Evolutionary conservation across 352 stramenopile species (phyloP).

Genomic region (Pythium rhizo-oryzae): DNA sequence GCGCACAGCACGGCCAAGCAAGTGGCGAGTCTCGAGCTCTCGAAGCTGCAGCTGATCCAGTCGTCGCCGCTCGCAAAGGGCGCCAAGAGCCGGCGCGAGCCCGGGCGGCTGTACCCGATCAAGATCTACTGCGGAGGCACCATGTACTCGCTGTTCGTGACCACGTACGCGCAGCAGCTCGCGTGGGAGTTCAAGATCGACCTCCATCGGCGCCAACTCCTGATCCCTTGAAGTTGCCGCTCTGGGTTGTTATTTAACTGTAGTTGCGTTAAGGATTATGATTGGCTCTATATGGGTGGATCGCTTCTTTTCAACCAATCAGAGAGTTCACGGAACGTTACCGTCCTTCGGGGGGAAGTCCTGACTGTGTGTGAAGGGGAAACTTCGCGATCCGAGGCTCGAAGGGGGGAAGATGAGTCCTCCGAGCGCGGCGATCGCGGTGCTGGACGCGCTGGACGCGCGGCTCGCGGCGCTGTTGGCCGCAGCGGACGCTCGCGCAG

Average conservation of each 20-base stretch:
- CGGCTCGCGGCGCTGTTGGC: conserved; percentile 26
- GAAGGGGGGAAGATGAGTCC: conserved; percentile 18
- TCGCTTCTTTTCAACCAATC: conserved; percentile 41
- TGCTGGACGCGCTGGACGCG: conserved; percentile 17
- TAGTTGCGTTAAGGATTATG: conserved; percentile 3
- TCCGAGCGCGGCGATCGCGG: conserved; percentile 18
- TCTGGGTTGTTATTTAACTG: conserved; percentile 30
- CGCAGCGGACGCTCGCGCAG: not conserved
- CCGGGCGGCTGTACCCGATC: conserved; percentile 59
- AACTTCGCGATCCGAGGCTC: conserved; percentile 23
- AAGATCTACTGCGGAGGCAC: conserved; percentile 73
- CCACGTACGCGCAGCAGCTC: conserved; percentile 76
- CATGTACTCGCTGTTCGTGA: conserved; percentile 79
- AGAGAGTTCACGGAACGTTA: conserved; percentile 10
- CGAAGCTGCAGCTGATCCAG: conserved; percentile 79
- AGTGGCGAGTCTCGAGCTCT: conserved; percentile 69
- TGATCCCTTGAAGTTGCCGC: conserved; percentile 55
- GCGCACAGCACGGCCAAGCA: conserved; percentile 76
- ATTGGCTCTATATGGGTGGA: conserved; percentile 24
- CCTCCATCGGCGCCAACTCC: conserved; percentile 63
- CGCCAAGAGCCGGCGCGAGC: conserved; percentile 45
- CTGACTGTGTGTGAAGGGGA: conserved; percentile 33
- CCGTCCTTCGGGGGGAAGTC: conserved; percentile 21
- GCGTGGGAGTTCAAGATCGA: conserved; percentile 85
- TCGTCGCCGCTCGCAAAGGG: conserved; percentile 37